Conservation (phyloP, 768 basidiomycete species). For the Terana coerulea region DNA sequence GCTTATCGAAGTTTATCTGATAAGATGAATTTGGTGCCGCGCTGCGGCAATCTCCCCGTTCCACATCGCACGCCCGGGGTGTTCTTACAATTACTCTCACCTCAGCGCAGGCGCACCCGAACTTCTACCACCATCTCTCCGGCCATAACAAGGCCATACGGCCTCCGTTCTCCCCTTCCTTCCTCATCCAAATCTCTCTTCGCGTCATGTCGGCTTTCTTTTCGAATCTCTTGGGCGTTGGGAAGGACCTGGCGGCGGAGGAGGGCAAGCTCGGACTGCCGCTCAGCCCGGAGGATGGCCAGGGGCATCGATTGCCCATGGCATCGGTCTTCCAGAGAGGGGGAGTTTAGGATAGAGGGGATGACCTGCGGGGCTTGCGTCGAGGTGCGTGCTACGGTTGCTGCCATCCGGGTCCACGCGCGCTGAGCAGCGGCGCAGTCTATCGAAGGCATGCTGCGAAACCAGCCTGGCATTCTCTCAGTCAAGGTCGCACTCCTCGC, state of each 20-base stretch:
- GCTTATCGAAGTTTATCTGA: not conserved
- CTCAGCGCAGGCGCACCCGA: slow-evolving; percentile 15
- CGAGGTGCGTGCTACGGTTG: slow-evolving; percentile 49
- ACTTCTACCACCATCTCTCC: slow-evolving; percentile 8
- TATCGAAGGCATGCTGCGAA: slow-evolving; percentile 79
- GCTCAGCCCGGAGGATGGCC: slow-evolving; percentile 23
- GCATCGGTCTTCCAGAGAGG: slow-evolving; percentile 36
- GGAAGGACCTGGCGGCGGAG: slow-evolving; percentile 1
- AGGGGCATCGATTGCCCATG: slow-evolving; percentile 24
- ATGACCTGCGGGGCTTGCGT: slow-evolving; percentile 92
- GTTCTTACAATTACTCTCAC: too few relatives aligned
- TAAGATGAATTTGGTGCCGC: too few relatives aligned
- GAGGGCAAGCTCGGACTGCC: slow-evolving; percentile 29
- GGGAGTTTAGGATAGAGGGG: slow-evolving; percentile 79
- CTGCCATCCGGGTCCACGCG: not conserved
- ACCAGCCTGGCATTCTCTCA: slow-evolving; percentile 84
- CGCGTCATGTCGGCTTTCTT: slow-evolving; percentile 13
- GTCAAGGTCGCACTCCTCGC: slow-evolving; percentile 96
- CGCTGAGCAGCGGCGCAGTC: slow-evolving; percentile 40
- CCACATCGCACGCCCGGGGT: too few relatives aligned
- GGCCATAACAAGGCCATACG: not conserved
- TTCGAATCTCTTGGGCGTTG: slow-evolving; percentile 6
- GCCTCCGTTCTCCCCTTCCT: not conserved
- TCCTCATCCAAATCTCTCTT: not conserved
- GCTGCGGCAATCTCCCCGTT: too few relatives aligned